phyloP scores from a whole-genome alignment of 441 rosid genomes.

The Adansonia rubrostipa region DNA sequence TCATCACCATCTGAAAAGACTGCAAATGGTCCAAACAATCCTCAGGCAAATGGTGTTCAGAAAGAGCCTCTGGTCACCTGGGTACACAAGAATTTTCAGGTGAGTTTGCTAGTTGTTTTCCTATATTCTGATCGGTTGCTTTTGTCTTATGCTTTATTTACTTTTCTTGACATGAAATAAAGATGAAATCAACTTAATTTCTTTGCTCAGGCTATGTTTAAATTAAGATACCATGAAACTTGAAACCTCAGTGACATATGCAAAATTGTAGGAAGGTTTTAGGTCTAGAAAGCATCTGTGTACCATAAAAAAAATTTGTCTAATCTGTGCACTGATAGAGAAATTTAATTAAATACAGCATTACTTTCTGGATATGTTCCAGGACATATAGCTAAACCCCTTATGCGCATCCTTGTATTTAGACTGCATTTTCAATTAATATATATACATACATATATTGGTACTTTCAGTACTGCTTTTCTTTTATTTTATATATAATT shows the following conservation, averaged over 20 bases:
- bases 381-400: background rate
- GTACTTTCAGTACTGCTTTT: background rate
- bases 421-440: background rate
- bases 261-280: background rate
- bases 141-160: background rate
- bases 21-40: constrained; percentile 69
- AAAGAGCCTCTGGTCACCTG: constrained; percentile 90
- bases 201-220: background rate
- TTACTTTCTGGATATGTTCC: background rate
- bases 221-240: background rate
- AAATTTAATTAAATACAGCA: background rate
- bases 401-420: background rate
- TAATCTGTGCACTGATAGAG: constrained; percentile 8
- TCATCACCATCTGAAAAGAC: constrained; percentile 74
- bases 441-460: background rate
- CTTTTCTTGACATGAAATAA: background rate
- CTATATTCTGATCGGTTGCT: background rate
- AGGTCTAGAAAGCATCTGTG: background rate
- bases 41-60: constrained; percentile 60
- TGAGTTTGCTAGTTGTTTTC: constrained; percentile 30
- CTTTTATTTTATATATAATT: background rate
- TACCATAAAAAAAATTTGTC: background rate
- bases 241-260: background rate
- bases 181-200: constrained; percentile 11
- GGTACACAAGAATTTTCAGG: constrained; percentile 98